Percentiles rank a stretch among this genome's conserved stretches.
Evolutionary conservation across 768 basidiomycete genomes (phyloP).

Genomic region (Lactarius pseudohatsudake): DNA sequence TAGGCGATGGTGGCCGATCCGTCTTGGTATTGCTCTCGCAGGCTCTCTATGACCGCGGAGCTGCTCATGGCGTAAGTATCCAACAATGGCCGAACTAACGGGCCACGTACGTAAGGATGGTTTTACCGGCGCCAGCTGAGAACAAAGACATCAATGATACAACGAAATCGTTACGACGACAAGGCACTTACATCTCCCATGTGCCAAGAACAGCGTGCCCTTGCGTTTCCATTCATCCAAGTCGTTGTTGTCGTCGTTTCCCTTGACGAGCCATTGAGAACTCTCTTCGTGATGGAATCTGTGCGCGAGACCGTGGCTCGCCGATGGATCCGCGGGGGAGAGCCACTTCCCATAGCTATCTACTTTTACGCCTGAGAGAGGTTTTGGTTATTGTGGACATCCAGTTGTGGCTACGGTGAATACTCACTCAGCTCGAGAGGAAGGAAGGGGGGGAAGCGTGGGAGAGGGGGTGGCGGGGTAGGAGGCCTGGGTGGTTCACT

Average conservation of each 20-base stretch:
- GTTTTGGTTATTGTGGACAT: neutral
- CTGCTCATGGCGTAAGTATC: constrained; percentile 10
- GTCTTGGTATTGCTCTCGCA: constrained; percentile 2
- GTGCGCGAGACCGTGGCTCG: constrained; percentile 14
- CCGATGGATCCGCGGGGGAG: constrained; percentile 16
- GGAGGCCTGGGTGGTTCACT: neutral
- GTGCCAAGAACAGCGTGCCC: constrained; percentile 14
- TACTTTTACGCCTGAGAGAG: constrained; percentile 7
- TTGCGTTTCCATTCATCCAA: constrained; percentile 12
- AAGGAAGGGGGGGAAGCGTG: constrained; percentile 10
- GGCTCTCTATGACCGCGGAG: constrained; percentile 16
- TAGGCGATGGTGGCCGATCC: constrained; percentile 26
- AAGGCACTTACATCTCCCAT: constrained; percentile 14
- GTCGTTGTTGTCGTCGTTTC: neutral
- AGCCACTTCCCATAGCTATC: constrained; percentile 15
- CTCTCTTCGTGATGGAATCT: constrained; percentile 9
- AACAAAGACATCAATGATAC: neutral
- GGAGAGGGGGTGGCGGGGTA: constrained; percentile 1
- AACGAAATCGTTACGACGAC: neutral
- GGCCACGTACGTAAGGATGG: constrained; percentile 15
- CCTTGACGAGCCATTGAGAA: constrained; percentile 14
- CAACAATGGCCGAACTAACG: too few species aligned
- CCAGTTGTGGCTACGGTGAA: neutral
- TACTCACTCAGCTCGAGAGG: constrained; percentile 11
- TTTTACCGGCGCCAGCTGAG: constrained; percentile 20